Base-by-base conservation (phyloP, 176 grass and related monocot genomes). In the Aegilops umbellulata region DNA sequence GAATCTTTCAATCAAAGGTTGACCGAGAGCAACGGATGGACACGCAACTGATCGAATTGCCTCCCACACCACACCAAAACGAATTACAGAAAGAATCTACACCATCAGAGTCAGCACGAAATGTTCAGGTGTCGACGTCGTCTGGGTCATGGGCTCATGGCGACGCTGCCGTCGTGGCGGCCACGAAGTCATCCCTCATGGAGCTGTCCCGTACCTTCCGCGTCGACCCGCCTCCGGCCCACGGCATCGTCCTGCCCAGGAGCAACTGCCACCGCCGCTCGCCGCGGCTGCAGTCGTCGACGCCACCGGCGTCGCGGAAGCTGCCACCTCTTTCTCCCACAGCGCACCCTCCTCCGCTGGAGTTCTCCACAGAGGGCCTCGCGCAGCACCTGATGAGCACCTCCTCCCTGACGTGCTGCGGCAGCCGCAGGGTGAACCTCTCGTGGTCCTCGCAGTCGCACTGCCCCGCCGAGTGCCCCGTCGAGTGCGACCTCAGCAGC, bases 371-470 rank as follows among this genome's bases (percentile, higher is more conserved):
- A 16, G 24, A 13, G 67, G 83, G 75, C 24, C 71, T 80, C 36
- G 75, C 80, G 81, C 0, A 90, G 89, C 9, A 74, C 71, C 71
- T 74, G 41, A 84, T 65, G 76, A 94, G 78, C 16, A 99, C 87
- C 76, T 91, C 80, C 68, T 90, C 86, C 84, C 81, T 79, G 60
- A 99, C 89, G 65, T 84, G 85, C 20, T 88, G 53, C 15, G 94
- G 94, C 34, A 99, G 83, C 71, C 94, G 87, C 29, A 97, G 87
- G 16, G 97, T 99, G 82, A 91, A 97, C 30, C 94, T 69, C 51
- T 99, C 92, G 29, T 78, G 82, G 64, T 88, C 78, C 62, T 79
- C 41, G 4, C 49, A 81, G 58, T 46, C 84, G 77, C 71, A 74
- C 23, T 74, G 71, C 71, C 34, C 87, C 31, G 61, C 79, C 4